Percentiles rank a stretch among this genome's conserved stretches.
phyloP scores from a whole-genome alignment of 768 basidiomycete genomes.

The Candolleomyces aberdarensis region DNA sequence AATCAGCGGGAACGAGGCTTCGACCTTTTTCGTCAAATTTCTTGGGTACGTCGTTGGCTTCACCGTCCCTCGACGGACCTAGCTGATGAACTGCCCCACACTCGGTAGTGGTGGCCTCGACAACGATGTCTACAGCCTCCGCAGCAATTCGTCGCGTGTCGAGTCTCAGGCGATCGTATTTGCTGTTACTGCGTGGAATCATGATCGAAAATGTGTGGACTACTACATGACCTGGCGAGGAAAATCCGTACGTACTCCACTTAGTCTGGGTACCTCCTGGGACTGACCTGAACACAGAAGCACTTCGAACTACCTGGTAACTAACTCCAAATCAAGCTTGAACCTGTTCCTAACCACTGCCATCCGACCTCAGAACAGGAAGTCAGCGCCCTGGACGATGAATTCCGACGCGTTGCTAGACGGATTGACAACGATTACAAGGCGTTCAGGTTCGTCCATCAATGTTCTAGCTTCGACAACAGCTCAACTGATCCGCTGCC shows the following conservation, averaged over 20 bases:
- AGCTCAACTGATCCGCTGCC: neutral
- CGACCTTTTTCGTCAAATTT: conserved; percentile 38
- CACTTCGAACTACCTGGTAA: no score
- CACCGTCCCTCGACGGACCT: neutral
- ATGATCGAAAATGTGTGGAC: conserved; percentile 40
- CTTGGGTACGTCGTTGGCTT: conserved; percentile 29
- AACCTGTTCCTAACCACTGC: neutral
- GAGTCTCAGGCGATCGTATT: conserved; percentile 39
- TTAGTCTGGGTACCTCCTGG: neutral
- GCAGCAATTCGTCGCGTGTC: conserved; percentile 16
- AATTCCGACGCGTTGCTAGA: conserved; percentile 39
- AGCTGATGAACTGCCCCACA: neutral
- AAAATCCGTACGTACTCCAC: conserved; percentile 29
- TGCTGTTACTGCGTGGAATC: conserved; percentile 38
- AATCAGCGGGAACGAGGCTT: conserved; percentile 39
- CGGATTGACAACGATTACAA: conserved; percentile 42
- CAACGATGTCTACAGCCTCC: conserved; percentile 15
- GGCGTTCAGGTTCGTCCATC: conserved; percentile 29
- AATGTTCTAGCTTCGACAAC: neutral
- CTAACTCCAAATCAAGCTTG: neutral
- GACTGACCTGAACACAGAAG: neutral
- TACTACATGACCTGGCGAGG: conserved; percentile 52
- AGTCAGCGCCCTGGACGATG: conserved; percentile 33
- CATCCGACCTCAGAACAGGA: conserved; percentile 22
- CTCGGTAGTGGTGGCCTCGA: conserved; percentile 8